Conservation (phyloP, 495 filamentous ascomycete genomes). For the Penicillium canescens region DNA sequence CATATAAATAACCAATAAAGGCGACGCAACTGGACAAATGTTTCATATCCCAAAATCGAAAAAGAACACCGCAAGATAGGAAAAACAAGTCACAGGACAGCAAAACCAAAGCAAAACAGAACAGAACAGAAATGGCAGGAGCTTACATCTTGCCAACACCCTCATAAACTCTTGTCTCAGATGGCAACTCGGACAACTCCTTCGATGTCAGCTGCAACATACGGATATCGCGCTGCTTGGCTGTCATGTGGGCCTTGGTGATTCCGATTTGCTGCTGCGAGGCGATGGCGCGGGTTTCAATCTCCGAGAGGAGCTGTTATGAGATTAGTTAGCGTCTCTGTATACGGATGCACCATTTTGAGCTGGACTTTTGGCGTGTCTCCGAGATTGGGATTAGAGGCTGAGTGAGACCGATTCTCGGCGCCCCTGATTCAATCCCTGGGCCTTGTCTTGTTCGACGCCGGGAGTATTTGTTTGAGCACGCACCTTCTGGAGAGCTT, state of each 20-base stretch:
- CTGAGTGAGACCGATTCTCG: constrained; percentile 1
- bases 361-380: no score
- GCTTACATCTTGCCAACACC: constrained; percentile 95
- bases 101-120: constrained; percentile 1
- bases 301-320: constrained; percentile 83
- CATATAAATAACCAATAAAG: neutral
- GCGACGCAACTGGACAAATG: neutral
- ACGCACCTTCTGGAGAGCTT: constrained; percentile 88
- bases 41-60: neutral
- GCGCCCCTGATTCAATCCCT: neutral
- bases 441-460: no score
- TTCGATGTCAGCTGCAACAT: constrained; percentile 84
- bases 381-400: neutral
- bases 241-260: constrained; percentile 79
- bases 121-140: neutral
- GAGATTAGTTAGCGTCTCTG: constrained; percentile 10
- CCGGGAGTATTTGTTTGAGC: neutral
- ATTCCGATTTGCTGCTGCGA: constrained; percentile 91
- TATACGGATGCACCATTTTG: neutral
- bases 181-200: constrained; percentile 77
- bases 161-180: constrained; percentile 83
- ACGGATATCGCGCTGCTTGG: constrained; percentile 85
- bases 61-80: neutral
- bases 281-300: constrained; percentile 81
- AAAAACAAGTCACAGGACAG: neutral